phyloP scores from a whole-genome alignment of 345 rosid genomes.

The Citrus medica region DNA sequence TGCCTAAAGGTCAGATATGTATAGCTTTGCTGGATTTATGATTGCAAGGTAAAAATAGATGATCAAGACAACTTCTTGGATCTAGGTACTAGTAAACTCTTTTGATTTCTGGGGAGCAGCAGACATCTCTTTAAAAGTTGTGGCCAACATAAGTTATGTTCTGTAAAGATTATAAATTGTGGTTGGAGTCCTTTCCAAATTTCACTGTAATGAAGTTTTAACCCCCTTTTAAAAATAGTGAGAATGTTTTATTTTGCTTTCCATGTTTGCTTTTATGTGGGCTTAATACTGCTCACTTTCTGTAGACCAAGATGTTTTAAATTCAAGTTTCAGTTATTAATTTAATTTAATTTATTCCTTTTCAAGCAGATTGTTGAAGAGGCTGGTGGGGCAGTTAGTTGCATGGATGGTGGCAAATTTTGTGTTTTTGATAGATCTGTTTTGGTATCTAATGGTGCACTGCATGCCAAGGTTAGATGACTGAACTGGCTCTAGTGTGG shows the following conservation, averaged over 20 bases:
- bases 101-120: background rate
- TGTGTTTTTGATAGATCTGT: conserved; percentile 88
- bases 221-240: background rate
- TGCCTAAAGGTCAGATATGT: background rate
- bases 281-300: background rate
- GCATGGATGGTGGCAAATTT: conserved; percentile 91
- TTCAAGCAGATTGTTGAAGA: conserved; percentile 83
- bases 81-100: background rate
- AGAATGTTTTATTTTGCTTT: background rate
- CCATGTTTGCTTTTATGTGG: background rate
- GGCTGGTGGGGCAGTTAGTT: conserved; percentile 83
- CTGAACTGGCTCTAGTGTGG: background rate
- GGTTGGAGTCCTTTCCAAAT: background rate
- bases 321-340: conserved; percentile 1
- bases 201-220: background rate
- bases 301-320: background rate
- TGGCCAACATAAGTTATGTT: background rate
- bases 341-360: background rate
- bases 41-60: background rate
- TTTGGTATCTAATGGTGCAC: conserved; percentile 80
- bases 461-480: conserved; percentile 72
- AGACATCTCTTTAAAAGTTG: background rate
- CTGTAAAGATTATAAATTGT: background rate
- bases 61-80: background rate
- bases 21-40: background rate